Evolutionary conservation across 2,329 filamentous ascomycete species (phyloP), one percentile per base, ranked within the genome.

Genomic region (Aplosporella prunicola): DNA sequence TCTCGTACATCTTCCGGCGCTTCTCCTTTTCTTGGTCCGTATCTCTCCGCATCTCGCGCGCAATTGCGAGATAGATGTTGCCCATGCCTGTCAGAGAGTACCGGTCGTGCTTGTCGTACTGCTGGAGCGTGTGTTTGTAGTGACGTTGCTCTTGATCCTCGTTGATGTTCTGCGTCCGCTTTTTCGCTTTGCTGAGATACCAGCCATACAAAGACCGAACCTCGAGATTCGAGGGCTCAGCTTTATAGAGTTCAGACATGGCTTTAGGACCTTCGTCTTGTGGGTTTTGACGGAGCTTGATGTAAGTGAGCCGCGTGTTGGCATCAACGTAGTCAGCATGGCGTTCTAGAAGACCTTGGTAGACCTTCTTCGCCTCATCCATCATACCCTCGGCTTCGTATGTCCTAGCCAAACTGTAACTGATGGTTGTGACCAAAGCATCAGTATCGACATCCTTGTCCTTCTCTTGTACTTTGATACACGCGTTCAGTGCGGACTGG

Each of bases 71-170:
- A 49, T 89, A 81, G n/a, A 98, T 68, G 56, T 98, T 98, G 27
- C 91, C 91, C 89, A 98, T 96, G 10, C 85, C 89, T 17, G 93
- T 88, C 18, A 98, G 69, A 4, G 91, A 86, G 58, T 98, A 98
- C n/a, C 86, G 75, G 57, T 98, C 91, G 56, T 98, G 91, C 69
- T 96, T 98, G 66, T 98, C 89, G 56, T 87, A 82, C 47, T 88
- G 79, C 56, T 93, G 86, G 20, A 98, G 68, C 0, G 89, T 96
- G 59, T 95, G 87, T 64, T 96, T 98, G 70, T 93, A 93, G 57
- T 95, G 88, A 3, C 87, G 78, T 51, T 94, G 81, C 59, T 98
- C 91, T 22, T 80, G 78, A 54, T 98, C 93, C 53, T 96, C 88
- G 11, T 78, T 78, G 42, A 95, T 72, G 53, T 91, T 89, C 35